Evolutionary conservation across 192 early-diverging fungal species (phyloP).

Genomic region (Tieghemiomyces parasiticus): DNA sequence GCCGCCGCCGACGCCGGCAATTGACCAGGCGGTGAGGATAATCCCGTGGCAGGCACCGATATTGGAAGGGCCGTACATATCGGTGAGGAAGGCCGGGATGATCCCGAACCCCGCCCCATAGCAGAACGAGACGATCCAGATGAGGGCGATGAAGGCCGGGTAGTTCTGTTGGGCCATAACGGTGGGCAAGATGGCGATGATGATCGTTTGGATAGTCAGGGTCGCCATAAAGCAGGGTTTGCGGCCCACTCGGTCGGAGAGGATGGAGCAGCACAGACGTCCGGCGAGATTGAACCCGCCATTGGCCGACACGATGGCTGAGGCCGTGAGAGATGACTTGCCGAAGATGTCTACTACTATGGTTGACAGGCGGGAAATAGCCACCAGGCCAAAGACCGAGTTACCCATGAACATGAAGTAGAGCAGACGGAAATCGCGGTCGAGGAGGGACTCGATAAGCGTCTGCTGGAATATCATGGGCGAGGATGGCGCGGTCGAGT

Average conservation of each 20-base stretch:
- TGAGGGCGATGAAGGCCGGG: constrained; percentile 32
- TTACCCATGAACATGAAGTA: constrained; percentile 43
- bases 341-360: constrained; percentile 38
- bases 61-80: constrained; percentile 63
- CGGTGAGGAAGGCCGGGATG: constrained; percentile 59
- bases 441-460: constrained; percentile 31
- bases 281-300: constrained; percentile 46
- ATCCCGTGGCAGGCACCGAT: constrained; percentile 61
- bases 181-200: constrained; percentile 37
- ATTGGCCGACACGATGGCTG: constrained; percentile 39
- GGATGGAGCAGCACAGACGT: constrained; percentile 29
- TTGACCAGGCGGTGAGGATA: constrained; percentile 58
- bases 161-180: constrained; percentile 35
- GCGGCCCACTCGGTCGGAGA: constrained; percentile 42
- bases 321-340: constrained; percentile 16
- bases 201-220: constrained; percentile 33
- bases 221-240: constrained; percentile 45
- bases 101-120: constrained; percentile 66
- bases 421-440: constrained; percentile 44
- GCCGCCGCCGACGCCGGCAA: constrained; percentile 49
- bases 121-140: constrained; percentile 47
- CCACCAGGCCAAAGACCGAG: constrained; percentile 42
- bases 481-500: background rate
- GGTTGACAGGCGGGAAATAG: constrained; percentile 37
- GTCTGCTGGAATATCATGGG: constrained; percentile 28